phyloP scores from a whole-genome alignment of 2,329 filamentous ascomycete genomes.

The Pyricularia grisea region DNA sequence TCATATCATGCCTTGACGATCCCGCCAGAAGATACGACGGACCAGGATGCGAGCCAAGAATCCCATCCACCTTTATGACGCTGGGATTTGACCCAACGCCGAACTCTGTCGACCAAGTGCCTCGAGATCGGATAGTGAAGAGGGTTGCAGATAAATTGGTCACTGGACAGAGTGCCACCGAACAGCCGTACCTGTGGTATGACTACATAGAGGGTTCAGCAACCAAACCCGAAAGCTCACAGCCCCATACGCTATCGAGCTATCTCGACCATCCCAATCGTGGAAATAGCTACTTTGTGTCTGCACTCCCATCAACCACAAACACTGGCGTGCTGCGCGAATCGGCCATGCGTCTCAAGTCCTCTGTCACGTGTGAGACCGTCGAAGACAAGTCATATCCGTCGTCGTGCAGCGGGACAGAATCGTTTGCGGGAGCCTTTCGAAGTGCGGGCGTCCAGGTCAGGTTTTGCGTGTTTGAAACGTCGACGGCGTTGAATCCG shows the following conservation, averaged over 20 bases:
- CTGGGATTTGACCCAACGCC: neutral
- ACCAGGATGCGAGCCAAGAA: neutral
- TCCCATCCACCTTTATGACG: neutral
- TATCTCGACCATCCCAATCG: neutral
- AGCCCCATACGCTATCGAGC: neutral
- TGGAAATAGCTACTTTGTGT: neutral
- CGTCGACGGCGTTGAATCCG: neutral
- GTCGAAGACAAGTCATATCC: neutral
- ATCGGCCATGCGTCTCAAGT: constrained; percentile 6
- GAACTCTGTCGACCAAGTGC: neutral
- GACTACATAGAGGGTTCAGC: neutral
- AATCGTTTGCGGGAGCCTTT: neutral
- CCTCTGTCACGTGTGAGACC: neutral
- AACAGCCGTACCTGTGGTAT: neutral
- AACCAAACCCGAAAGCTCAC: neutral
- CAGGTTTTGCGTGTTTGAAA: neutral
- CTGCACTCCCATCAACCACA: neutral
- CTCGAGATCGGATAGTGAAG: neutral
- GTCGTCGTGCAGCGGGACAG: neutral
- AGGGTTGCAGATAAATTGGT: neutral
- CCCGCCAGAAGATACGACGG: neutral
- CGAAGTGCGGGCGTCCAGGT: neutral
- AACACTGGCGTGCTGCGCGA: constrained; percentile 7
- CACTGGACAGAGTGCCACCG: neutral
- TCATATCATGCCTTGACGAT: constrained; percentile 1